These are phyloP conservation scores for Globisporangium ultimum DNA, from an alignment of 352 stramenopile species.

Conservation along the genomic window DNA sequence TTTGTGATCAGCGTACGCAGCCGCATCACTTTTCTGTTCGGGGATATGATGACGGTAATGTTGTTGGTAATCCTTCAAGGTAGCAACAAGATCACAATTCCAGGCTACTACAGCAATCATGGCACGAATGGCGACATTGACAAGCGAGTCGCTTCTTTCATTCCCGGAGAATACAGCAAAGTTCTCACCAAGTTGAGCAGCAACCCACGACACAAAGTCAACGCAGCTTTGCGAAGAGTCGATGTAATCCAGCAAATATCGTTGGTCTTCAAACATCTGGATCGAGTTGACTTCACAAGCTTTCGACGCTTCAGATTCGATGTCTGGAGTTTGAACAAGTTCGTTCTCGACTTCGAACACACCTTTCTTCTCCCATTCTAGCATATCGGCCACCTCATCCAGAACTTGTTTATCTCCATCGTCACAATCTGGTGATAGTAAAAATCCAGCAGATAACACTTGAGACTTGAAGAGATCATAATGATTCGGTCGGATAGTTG, in stretches of 20 bases:
- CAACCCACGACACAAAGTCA: background rate
- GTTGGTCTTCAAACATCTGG: background rate
- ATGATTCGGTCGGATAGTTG: background rate
- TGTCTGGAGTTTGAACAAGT: slow-evolving; percentile 12
- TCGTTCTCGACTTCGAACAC: slow-evolving; percentile 62
- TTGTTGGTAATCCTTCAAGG: background rate
- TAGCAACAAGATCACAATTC: slow-evolving; percentile 6
- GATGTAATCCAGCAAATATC: background rate
- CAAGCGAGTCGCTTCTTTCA: background rate
- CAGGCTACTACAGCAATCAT: slow-evolving; percentile 2
- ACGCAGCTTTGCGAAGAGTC: background rate
- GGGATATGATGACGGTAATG: background rate
- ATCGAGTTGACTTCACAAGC: background rate
- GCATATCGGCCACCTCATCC: slow-evolving; percentile 18
- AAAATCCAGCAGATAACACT: background rate
- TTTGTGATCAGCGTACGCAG: background rate
- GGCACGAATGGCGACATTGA: background rate
- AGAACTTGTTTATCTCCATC: background rate
- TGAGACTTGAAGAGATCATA: background rate
- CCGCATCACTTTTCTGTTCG: too few relatives aligned
- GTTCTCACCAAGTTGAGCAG: background rate
- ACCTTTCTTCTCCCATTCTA: slow-evolving; percentile 37
- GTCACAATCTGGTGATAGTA: background rate
- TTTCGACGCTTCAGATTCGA: background rate
- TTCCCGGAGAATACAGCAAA: background rate